These are phyloP conservation scores for Phialocephala subalpina DNA, from an alignment of 2,329 filamentous ascomycete species.

Conservation along the genomic window DNA sequence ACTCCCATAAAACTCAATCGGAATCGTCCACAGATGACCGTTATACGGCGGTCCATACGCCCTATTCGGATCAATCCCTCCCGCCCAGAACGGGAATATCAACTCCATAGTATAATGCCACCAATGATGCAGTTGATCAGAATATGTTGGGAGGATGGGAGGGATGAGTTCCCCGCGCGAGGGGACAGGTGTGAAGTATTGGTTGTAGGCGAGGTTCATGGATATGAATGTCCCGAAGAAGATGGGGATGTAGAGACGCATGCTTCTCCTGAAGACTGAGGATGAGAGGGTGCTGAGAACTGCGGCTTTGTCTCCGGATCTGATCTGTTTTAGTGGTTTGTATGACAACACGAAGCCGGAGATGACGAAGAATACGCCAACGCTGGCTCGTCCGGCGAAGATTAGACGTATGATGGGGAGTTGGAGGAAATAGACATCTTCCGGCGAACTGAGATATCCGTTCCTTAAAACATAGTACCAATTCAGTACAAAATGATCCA, in stretches of 20 bases:
- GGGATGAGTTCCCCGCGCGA: constrained; percentile 16
- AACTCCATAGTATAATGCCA: constrained; percentile 1
- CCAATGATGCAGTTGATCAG: constrained; percentile 42
- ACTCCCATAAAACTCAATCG: constrained; percentile 26
- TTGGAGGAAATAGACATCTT: constrained; percentile 47
- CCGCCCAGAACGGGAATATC: constrained; percentile 14
- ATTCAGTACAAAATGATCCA: constrained; percentile 28
- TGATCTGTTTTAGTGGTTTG: constrained; percentile 50
- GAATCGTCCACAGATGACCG: constrained; percentile 31
- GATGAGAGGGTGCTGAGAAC: constrained; percentile 50
- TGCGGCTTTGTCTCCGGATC: constrained; percentile 43
- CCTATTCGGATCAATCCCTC: constrained; percentile 13
- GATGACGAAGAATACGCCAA: constrained; percentile 58
- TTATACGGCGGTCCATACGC: constrained; percentile 16
- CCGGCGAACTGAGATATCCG: constrained; percentile 36
- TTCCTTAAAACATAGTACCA: constrained; percentile 27
- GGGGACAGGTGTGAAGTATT: constrained; percentile 36
- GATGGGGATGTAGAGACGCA: constrained; percentile 53
- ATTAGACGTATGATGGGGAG: constrained; percentile 53
- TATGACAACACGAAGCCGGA: constrained; percentile 55
- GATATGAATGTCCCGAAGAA: constrained; percentile 49
- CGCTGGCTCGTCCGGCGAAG: constrained; percentile 53
- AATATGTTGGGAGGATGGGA: constrained; percentile 34
- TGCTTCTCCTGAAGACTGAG: constrained; percentile 51
- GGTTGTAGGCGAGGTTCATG: constrained; percentile 45